Percentiles rank a stretch among this genome's conserved stretches.
These are phyloP conservation scores for Eucalyptus marginata DNA, from an alignment of 345 rosid species.

Conservation along the genomic window DNA sequence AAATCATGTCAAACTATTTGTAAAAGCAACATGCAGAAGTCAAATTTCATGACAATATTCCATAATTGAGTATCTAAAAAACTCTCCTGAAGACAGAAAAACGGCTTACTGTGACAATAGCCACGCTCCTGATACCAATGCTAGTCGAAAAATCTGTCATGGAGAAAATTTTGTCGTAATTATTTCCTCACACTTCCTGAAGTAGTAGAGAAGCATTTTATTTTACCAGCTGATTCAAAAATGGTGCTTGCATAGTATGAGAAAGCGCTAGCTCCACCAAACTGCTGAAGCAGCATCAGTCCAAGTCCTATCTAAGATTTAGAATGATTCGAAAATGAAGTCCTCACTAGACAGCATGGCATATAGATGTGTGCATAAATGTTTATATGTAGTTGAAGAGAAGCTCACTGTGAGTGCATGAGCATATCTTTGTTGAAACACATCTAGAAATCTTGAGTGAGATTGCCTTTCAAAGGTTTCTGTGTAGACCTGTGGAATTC, in stretches of 20 bases:
- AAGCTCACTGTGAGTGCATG: constrained; percentile 33
- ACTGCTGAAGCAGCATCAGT: constrained; percentile 49
- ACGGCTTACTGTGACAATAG: background rate
- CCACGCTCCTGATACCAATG: constrained; percentile 23
- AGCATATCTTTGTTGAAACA: constrained; percentile 45
- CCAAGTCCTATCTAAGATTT: constrained; percentile 47
- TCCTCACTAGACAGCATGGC: background rate
- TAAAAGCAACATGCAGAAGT: background rate
- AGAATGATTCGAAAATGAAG: background rate
- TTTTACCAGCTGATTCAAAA: constrained; percentile 41
- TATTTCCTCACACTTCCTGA: background rate
- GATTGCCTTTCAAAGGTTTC: constrained; percentile 13
- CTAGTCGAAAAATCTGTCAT: constrained; percentile 18
- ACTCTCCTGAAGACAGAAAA: background rate
- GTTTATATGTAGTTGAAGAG: background rate
- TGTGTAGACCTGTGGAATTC: constrained; percentile 17
- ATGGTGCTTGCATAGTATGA: constrained; percentile 27
- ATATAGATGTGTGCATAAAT: background rate
- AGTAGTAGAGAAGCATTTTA: background rate
- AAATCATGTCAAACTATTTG: background rate
- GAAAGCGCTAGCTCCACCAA: constrained; percentile 38
- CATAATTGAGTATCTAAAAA: background rate
- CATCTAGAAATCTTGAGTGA: constrained; percentile 13
- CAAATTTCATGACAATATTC: background rate
- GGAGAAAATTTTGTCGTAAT: background rate